Conservation (phyloP, 805 yeast genomes). For the Candida quercuum region DNA sequence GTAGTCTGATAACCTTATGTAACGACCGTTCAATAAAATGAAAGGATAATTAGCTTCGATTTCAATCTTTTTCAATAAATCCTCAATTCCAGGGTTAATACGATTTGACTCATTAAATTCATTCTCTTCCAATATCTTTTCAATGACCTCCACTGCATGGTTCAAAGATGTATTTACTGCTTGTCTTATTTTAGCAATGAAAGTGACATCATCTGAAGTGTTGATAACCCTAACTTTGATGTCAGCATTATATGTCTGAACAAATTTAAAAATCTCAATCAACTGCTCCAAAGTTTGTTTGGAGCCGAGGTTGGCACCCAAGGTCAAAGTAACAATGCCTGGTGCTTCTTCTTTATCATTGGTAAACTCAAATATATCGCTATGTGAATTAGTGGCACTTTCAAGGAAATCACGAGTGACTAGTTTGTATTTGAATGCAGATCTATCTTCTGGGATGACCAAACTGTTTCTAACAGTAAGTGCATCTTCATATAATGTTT, state of each 20-base stretch:
- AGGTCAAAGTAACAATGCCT: constrained; percentile 38
- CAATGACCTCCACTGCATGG: constrained; percentile 11
- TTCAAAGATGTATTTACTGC: constrained; percentile 10
- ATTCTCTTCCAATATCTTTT: constrained; percentile 7
- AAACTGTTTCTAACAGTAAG: constrained; percentile 39
- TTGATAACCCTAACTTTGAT: constrained; percentile 37
- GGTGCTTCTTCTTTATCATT: constrained; percentile 10
- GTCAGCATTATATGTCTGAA: constrained; percentile 19
- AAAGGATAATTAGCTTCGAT: constrained; percentile 31
- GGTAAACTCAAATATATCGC: constrained; percentile 20
- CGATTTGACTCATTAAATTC: constrained; percentile 9
- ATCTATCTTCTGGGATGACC: constrained; percentile 43
- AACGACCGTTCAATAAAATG: constrained; percentile 51
- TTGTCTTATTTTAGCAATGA: constrained; percentile 17
- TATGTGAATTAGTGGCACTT: constrained; percentile 1
- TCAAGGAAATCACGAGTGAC: constrained; percentile 13
- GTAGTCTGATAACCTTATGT: constrained; percentile 30
- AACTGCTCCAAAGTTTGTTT: constrained; percentile 38
- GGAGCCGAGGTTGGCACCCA: constrained; percentile 53
- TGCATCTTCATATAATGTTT: constrained; percentile 38
- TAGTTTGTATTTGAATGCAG: constrained; percentile 26
- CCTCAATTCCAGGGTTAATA: constrained; percentile 4
- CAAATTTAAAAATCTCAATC: constrained; percentile 26
- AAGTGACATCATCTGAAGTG: constrained; percentile 13
- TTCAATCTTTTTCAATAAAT: constrained; percentile 26